Conservation (phyloP, 106 monocot genomes). For the Xerophyta viscosa region DNA sequence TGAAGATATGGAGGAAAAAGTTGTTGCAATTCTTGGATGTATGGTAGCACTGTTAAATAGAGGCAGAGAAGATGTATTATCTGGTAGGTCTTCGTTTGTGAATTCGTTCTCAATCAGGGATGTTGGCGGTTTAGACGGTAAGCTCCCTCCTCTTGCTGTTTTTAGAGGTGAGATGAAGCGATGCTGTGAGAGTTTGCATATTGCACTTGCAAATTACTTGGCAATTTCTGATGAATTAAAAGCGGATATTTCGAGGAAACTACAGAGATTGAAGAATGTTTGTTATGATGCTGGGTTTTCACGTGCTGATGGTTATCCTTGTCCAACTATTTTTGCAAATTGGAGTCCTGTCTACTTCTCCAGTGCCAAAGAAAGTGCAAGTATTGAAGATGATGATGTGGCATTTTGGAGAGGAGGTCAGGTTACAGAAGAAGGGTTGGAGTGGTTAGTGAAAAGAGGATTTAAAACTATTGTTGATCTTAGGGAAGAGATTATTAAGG, state of each 20-base stretch:
- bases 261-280: constrained; percentile 87
- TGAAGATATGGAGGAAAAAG: constrained; percentile 85
- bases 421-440: constrained; percentile 82
- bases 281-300: constrained; percentile 96
- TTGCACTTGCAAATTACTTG: constrained; percentile 78
- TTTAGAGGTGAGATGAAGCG: constrained; percentile 92
- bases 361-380: constrained; percentile 19
- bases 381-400: constrained; percentile 48
- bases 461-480: constrained; percentile 96
- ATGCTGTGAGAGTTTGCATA: constrained; percentile 85
- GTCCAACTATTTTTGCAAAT: constrained; percentile 75
- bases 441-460: constrained; percentile 69
- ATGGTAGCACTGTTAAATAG: constrained; percentile 68
- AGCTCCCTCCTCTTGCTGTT: constrained; percentile 78
- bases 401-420: constrained; percentile 99
- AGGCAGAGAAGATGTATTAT: constrained; percentile 80
- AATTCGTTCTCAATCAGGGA: constrained; percentile 42
- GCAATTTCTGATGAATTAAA: constrained; percentile 34
- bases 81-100: constrained; percentile 58
- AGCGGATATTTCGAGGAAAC: constrained; percentile 59
- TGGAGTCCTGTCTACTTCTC: constrained; percentile 78
- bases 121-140: constrained; percentile 42
- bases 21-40: constrained; percentile 69
- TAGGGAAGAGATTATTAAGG: constrained; percentile 52
- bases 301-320: constrained; percentile 53